Evolutionary conservation across 2,329 filamentous ascomycete genomes (phyloP).

Genomic region (Aspergillus sp.): DNA sequence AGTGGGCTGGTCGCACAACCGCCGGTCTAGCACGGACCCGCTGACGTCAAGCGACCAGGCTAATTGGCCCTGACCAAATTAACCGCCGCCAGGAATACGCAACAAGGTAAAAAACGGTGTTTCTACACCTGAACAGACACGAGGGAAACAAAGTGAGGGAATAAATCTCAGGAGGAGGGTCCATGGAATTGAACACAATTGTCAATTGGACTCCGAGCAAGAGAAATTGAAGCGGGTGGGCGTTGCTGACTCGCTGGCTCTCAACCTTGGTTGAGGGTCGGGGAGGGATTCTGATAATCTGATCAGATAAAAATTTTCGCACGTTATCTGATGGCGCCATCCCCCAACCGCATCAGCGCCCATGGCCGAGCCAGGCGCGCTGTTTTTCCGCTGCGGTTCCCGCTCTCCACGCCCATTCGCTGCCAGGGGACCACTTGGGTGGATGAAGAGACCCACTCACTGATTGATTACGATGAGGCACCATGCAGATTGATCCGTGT

Average conservation of each 20-base stretch:
- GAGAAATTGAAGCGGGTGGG: background rate
- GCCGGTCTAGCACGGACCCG: constrained; percentile 6
- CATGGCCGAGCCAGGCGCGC: background rate
- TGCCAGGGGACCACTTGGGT: constrained; percentile 1
- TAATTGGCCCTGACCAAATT: constrained; percentile 3
- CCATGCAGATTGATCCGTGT: background rate
- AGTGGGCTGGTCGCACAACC: background rate
- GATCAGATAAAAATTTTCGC: constrained; percentile 29
- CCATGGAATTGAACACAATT: background rate
- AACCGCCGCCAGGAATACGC: background rate
- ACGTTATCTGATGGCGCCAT: constrained; percentile 29
- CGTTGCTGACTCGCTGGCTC: background rate
- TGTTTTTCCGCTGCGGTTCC: background rate
- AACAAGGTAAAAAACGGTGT: background rate
- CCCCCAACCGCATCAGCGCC: constrained; percentile 6
- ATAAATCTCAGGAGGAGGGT: background rate
- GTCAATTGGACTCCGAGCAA: background rate
- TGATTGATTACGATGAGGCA: constrained; percentile 18
- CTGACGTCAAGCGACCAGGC: constrained; percentile 9
- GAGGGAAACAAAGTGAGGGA: background rate
- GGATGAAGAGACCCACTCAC: constrained; percentile 4
- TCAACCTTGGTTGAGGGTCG: constrained; percentile 1
- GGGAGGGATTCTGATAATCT: constrained; percentile 22
- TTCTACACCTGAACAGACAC: background rate
- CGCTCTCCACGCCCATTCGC: background rate